phyloP scores from a whole-genome alignment of 2,329 filamentous ascomycete genomes.

The Zalaria obscura region DNA sequence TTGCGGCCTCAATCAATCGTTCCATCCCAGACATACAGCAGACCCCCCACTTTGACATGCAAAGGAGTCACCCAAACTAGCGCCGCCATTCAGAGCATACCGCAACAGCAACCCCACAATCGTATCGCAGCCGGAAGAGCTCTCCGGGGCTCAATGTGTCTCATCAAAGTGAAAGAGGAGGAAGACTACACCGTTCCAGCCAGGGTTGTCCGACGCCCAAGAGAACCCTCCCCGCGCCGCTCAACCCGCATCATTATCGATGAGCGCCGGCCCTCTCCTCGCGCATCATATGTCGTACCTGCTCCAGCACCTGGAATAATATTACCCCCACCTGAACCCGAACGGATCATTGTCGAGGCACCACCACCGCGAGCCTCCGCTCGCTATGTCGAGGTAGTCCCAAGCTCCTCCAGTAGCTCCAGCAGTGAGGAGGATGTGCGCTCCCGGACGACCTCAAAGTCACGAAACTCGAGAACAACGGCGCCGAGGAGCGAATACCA shows the following conservation, averaged over 20 bases:
- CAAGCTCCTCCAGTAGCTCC: slow-evolving; percentile 14
- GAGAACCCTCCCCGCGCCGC: slow-evolving; percentile 11
- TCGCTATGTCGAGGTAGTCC: slow-evolving; percentile 32
- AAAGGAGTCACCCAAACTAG: no score
- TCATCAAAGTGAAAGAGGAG: slow-evolving; percentile 30
- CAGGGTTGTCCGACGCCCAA: slow-evolving; percentile 20
- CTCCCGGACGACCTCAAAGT: slow-evolving; percentile 11
- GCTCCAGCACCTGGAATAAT: slow-evolving; percentile 8
- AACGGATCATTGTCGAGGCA: slow-evolving; percentile 24
- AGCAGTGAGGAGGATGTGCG: slow-evolving; percentile 15
- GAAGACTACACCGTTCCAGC: slow-evolving; percentile 19
- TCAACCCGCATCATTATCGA: slow-evolving; percentile 12
- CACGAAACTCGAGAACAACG: slow-evolving; percentile 4
- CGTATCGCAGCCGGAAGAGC: no score
- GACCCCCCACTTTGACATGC: no score
- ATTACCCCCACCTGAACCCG: slow-evolving; percentile 24
- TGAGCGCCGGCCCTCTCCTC: slow-evolving; percentile 8
- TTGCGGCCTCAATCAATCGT: no score
- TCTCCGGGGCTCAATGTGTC: slow-evolving; percentile 23
- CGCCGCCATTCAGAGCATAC: no score
- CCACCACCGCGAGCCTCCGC: slow-evolving; percentile 18
- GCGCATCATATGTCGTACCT: slow-evolving; percentile 3
- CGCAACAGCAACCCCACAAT: no score
- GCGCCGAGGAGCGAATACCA: slow-evolving; percentile 21
- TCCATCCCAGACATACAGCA: no score